phyloP scores from a whole-genome alignment of 1,284 basidiomycete species.

The Cystobasidium slooffiae region DNA sequence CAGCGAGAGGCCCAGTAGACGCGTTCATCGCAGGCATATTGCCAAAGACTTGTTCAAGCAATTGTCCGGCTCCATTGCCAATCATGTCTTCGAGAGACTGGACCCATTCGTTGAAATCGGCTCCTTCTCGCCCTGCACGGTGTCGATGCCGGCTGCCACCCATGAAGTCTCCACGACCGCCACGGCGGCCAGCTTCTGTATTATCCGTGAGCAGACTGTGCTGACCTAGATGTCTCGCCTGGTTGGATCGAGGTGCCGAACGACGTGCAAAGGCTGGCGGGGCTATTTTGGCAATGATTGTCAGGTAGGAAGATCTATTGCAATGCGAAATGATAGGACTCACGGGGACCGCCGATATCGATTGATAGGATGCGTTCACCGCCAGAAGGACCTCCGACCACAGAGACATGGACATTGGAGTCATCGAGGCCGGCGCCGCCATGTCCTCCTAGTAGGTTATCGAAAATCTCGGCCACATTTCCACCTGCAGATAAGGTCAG shows the following conservation, averaged over 20 bases:
- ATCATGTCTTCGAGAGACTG: slow-evolving; percentile 82
- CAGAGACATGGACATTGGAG: slow-evolving; percentile 30
- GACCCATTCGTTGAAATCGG: slow-evolving; percentile 66
- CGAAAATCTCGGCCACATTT: slow-evolving; percentile 32
- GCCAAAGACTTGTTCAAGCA: slow-evolving; percentile 73
- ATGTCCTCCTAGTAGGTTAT: slow-evolving; percentile 29
- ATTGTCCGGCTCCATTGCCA: slow-evolving; percentile 76
- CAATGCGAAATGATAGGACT: background rate
- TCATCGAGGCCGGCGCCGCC: slow-evolving; percentile 4
- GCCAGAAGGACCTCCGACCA: slow-evolving; percentile 15
- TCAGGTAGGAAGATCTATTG: background rate
- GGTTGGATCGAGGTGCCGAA: slow-evolving; percentile 1
- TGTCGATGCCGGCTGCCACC: slow-evolving; percentile 51
- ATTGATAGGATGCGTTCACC: slow-evolving; percentile 36
- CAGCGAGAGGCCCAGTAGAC: background rate
- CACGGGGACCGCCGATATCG: slow-evolving; percentile 30
- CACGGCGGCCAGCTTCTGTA: slow-evolving; percentile 47
- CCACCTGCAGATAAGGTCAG: slow-evolving; percentile 5
- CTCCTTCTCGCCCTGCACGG: slow-evolving; percentile 62
- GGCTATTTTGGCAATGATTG: background rate
- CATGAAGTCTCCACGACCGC: slow-evolving; percentile 26
- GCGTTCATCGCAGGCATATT: slow-evolving; percentile 48
- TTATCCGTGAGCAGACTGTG: slow-evolving; percentile 82
- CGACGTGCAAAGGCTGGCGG: slow-evolving; percentile 11
- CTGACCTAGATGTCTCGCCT: slow-evolving; percentile 58